phyloP scores from a whole-genome alignment of 257 asterid genomes.

The Hygrophila difformis region DNA sequence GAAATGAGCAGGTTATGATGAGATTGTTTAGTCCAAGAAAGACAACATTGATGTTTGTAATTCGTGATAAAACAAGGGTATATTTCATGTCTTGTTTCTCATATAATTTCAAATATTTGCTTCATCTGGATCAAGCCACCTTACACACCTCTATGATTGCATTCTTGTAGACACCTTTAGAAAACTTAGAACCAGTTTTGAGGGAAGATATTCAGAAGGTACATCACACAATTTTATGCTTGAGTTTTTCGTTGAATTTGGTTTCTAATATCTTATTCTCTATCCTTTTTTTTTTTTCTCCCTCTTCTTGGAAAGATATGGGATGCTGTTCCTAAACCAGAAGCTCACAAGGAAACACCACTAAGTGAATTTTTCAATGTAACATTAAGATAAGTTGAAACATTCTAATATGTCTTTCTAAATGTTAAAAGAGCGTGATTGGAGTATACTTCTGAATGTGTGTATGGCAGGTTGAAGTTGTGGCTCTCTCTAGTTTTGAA shows the following conservation, averaged over 20 bases:
- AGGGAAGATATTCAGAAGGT: constrained; percentile 98
- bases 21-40: constrained; percentile 91
- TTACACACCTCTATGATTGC: constrained; percentile 16
- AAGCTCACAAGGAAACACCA: constrained; percentile 85
- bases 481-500: constrained; percentile 87
- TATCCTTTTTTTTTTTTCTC: constrained; percentile 1
- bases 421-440: background rate
- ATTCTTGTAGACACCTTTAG: constrained; percentile 72
- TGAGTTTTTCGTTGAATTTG: background rate
- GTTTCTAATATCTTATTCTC: constrained; percentile 11
- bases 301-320: constrained; percentile 52
- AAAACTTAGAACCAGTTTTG: constrained; percentile 83
- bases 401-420: constrained; percentile 10
- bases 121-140: constrained; percentile 10
- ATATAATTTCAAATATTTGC: constrained; percentile 5
- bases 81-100: constrained; percentile 7
- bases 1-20: constrained; percentile 78
- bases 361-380: constrained; percentile 94
- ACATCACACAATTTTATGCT: constrained; percentile 11
- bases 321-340: constrained; percentile 98
- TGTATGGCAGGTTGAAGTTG: constrained; percentile 74
- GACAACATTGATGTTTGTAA: constrained; percentile 90
- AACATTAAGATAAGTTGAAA: constrained; percentile 27
- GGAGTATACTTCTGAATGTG: constrained; percentile 10
- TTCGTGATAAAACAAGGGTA: constrained; percentile 97